Percentiles rank a stretch among this genome's conserved stretches.
These are phyloP conservation scores for Holtermannia corniformis DNA, from an alignment of 768 basidiomycete genomes.

Conservation along the genomic window DNA sequence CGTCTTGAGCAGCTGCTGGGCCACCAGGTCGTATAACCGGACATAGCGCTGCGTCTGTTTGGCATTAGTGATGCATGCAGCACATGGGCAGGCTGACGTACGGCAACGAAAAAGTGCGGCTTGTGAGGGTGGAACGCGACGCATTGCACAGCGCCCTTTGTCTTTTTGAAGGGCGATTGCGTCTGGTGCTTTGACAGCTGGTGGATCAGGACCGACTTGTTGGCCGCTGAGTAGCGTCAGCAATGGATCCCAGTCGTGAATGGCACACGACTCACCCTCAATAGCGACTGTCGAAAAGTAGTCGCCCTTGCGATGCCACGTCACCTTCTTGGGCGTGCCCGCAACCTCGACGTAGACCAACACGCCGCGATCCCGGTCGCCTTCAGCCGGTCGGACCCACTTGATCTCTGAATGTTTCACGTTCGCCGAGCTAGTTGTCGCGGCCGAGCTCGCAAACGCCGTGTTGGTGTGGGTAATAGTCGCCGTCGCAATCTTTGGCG, in stretches of 20 bases:
- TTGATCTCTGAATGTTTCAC: slow-evolving; percentile 38
- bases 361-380: slow-evolving; percentile 42
- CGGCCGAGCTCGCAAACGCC: slow-evolving; percentile 48
- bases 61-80: background rate
- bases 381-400: slow-evolving; percentile 42
- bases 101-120: slow-evolving; percentile 97
- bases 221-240: slow-evolving; percentile 47
- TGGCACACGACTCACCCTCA: slow-evolving; percentile 52
- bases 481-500: slow-evolving; percentile 61
- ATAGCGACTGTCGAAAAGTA: slow-evolving; percentile 78
- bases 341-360: slow-evolving; percentile 43
- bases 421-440: slow-evolving; percentile 32
- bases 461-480: slow-evolving; percentile 54
- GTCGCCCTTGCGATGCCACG: slow-evolving; percentile 91
- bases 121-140: slow-evolving; percentile 91
- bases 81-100: too few relatives aligned
- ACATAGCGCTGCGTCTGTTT: slow-evolving; percentile 95
- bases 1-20: slow-evolving; percentile 90
- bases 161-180: slow-evolving; percentile 94
- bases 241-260: background rate
- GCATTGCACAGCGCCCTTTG: slow-evolving; percentile 79
- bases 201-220: slow-evolving; percentile 89
- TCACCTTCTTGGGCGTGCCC: slow-evolving; percentile 59
- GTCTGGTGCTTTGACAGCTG: slow-evolving; percentile 88
- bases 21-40: slow-evolving; percentile 84